Base-by-base conservation (phyloP, 2,329 filamentous ascomycete species). In the Diaporthe sp. region DNA sequence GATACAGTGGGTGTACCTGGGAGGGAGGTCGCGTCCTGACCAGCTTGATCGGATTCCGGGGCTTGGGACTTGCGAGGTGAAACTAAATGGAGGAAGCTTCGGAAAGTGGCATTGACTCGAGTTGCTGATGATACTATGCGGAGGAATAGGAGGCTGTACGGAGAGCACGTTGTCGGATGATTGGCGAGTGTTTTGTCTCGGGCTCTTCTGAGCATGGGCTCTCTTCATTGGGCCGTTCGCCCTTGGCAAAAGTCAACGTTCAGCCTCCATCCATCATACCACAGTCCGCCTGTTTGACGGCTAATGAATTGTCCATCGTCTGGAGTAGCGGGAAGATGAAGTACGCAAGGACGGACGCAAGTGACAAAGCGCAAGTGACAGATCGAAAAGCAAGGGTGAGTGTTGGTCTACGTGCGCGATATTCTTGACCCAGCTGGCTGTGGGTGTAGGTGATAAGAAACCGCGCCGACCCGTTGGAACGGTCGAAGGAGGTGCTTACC, bases 91-190 rank as follows among this genome's bases (percentile, higher is more conserved):
- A 72, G 13, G 31, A 59, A 69, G 65, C 65, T 69, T 42, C 65
- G 34, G 65, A 31, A 55, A 55, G 49, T 55, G 65, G 65, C 65
- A 69, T 69, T 55, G 65, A 55, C 55, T 58, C 57, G 19, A 34
- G n/a, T 42, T 65, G 46, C n/a, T 42, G 55, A 57, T 62, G 67
- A 55, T 49, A 39, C 39, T 69, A 49, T 31, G 28, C 25, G 34
- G 37, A 69, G 67, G 53, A 61, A 57, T 58, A 57, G 31, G 59
- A 57, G 37, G 17, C 74, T 13, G 31, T n/a, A 17, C 39, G 17
- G 53, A 55, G 68, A 73, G 73, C 75, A 76, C 75, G 75, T 76
- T 76, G 28, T 51, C 39, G 39, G 65, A 70, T 75, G 75, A 76
- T 76, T 76, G 75, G 75, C 25, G 61, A 73, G 8, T 58, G 34